phyloP scores from a whole-genome alignment of 2,329 filamentous ascomycete species.

The Colletotrichum shisoi region DNA sequence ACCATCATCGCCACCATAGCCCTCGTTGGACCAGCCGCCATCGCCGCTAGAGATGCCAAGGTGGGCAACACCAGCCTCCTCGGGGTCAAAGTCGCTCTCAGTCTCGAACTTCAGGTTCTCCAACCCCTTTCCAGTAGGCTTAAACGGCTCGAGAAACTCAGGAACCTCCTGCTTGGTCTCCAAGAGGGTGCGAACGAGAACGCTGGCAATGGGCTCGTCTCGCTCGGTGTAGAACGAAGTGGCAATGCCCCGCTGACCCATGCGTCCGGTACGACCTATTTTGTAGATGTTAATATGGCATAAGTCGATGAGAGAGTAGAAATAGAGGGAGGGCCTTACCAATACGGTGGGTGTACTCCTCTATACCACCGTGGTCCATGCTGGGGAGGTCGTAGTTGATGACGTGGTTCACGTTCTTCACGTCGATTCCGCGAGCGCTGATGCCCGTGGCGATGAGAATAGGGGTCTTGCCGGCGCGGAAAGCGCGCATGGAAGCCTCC shows the following conservation, averaged over 20 bases:
- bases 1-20: conserved; percentile 28
- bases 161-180: conserved; percentile 82
- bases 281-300: background rate
- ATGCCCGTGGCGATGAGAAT: conserved; percentile 89
- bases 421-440: conserved; percentile 86
- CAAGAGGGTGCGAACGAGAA: conserved; percentile 80
- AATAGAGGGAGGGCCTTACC: conserved; percentile 61
- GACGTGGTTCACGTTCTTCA: conserved; percentile 85
- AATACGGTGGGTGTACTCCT: conserved; percentile 94
- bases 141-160: conserved; percentile 75
- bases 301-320: background rate
- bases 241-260: conserved; percentile 84
- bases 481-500: conserved; percentile 88
- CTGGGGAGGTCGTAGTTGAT: conserved; percentile 92
- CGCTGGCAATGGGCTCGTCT: conserved; percentile 75
- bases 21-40: conserved; percentile 33
- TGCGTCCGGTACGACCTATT: conserved; percentile 87
- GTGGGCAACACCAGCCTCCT: conserved; percentile 44
- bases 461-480: conserved; percentile 76
- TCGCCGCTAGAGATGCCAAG: conserved; percentile 39
- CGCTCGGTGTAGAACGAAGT: conserved; percentile 87
- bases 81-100: conserved; percentile 61
- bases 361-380: conserved; percentile 79
- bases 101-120: conserved; percentile 62
- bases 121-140: conserved; percentile 60